Conservation (phyloP, 2,329 filamentous ascomycete species). For the Phialophora tarda region DNA sequence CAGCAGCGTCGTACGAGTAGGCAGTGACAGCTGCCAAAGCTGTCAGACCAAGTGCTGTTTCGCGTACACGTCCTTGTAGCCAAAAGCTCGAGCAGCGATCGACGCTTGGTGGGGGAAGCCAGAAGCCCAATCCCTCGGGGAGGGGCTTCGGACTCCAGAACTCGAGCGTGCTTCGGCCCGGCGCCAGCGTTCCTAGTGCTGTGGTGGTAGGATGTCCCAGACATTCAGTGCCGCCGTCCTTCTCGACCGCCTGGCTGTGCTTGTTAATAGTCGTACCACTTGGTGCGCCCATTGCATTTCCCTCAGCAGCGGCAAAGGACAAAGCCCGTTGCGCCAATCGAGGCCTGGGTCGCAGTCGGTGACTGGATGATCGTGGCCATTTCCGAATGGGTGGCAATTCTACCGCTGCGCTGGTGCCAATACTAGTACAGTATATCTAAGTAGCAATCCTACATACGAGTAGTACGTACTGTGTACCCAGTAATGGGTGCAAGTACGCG, state of each 20-base stretch:
- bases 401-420: slow-evolving; percentile 9
- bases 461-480: neutral
- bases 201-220: neutral
- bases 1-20: neutral
- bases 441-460: slow-evolving; percentile 3
- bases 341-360: neutral
- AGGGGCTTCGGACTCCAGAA: slow-evolving; percentile 12
- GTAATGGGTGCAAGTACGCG: neutral
- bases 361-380: slow-evolving; percentile 13
- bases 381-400: slow-evolving; percentile 10
- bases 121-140: slow-evolving; percentile 1
- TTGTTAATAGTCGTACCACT: neutral
- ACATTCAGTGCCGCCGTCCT: neutral
- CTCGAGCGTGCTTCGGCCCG: slow-evolving; percentile 21
- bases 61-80: neutral
- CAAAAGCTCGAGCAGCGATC: slow-evolving; percentile 2
- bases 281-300: neutral
- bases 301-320: slow-evolving; percentile 10
- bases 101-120: slow-evolving; percentile 5
- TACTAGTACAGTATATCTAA: too few relatives aligned
- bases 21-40: slow-evolving; percentile 1
- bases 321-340: neutral
- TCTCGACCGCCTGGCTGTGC: neutral
- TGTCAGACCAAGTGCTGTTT: slow-evolving; percentile 10
- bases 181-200: neutral